Evolutionary conservation across 2,329 filamentous ascomycete genomes (phyloP).

Genomic region (Pseudopyrenochaeta lycopersici): DNA sequence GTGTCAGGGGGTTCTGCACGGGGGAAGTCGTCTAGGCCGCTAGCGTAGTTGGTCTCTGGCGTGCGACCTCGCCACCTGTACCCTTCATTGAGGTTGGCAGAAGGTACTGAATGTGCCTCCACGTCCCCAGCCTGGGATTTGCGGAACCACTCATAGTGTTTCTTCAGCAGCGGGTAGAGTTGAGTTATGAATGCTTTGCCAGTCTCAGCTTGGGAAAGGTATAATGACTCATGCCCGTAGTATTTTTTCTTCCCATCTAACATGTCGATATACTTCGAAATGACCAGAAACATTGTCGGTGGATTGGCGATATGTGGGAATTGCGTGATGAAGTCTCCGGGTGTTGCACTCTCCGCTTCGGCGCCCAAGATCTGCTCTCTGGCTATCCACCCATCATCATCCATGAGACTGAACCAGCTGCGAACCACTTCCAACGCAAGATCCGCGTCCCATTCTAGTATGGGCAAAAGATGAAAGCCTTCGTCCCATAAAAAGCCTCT

Average conservation of each 20-base stretch:
- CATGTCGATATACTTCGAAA: slow-evolving; percentile 78
- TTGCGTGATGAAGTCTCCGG: slow-evolving; percentile 86
- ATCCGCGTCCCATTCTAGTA: slow-evolving; percentile 92
- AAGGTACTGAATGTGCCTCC: slow-evolving; percentile 34
- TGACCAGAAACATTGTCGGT: slow-evolving; percentile 87
- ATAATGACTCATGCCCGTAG: slow-evolving; percentile 64
- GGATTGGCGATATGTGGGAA: slow-evolving; percentile 97
- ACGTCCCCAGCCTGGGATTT: slow-evolving; percentile 83
- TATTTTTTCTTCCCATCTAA: slow-evolving; percentile 51
- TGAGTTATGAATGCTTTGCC: slow-evolving; percentile 75
- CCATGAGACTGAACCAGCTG: slow-evolving; percentile 94
- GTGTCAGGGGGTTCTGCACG: slow-evolving; percentile 89
- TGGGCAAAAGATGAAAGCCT: slow-evolving; percentile 88
- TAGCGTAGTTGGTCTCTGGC: slow-evolving; percentile 82
- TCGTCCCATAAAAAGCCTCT: slow-evolving; percentile 97
- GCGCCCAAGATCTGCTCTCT: slow-evolving; percentile 90
- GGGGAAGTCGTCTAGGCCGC: slow-evolving; percentile 93
- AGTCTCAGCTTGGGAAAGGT: slow-evolving; percentile 68
- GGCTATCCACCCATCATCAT: slow-evolving; percentile 95
- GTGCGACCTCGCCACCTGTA: slow-evolving; percentile 93
- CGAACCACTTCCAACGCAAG: slow-evolving; percentile 83
- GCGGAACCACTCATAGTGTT: slow-evolving; percentile 93
- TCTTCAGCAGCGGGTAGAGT: slow-evolving; percentile 86
- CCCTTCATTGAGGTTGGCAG: slow-evolving; percentile 69
- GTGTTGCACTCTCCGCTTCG: slow-evolving; percentile 91